Conservation (phyloP, 2,329 filamentous ascomycete species). For the Parastagonospora avenae region DNA sequence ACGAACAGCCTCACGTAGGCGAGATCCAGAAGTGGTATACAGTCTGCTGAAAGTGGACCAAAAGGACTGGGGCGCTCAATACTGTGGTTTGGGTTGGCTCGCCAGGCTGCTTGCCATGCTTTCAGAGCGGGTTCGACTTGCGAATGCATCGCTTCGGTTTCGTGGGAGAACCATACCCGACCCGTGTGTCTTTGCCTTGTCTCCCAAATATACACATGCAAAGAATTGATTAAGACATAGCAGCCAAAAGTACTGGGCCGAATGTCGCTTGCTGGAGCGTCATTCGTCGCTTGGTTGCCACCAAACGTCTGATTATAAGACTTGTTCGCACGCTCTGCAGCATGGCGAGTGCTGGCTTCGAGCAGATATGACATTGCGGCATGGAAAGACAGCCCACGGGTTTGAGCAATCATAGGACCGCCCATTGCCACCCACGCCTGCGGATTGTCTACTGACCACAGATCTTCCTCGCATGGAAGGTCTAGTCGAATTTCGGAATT, state of each 20-base stretch:
- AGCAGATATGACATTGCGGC: conserved; percentile 80
- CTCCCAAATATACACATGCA: conserved; percentile 99
- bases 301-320: conserved; percentile 55
- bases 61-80: conserved; percentile 84
- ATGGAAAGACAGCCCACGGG: conserved; percentile 78
- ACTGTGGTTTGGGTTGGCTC: conserved; percentile 81
- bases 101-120: conserved; percentile 94
- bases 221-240: conserved; percentile 86
- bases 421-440: conserved; percentile 80
- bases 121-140: conserved; percentile 93
- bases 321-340: conserved; percentile 46
- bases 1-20: conserved; percentile 93
- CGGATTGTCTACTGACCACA: conserved; percentile 84
- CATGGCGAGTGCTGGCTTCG: conserved; percentile 71
- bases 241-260: conserved; percentile 91
- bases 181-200: conserved; percentile 88
- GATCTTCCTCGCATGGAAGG: conserved; percentile 89
- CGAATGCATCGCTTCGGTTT: conserved; percentile 94
- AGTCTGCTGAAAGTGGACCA: conserved; percentile 85
- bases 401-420: conserved; percentile 70
- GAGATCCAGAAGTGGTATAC: conserved; percentile 87
- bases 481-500: conserved; percentile 93
- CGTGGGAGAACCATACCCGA: conserved; percentile 85
- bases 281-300: conserved; percentile 52
- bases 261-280: conserved; percentile 66